Evolutionary conservation across 1,284 basidiomycete species (phyloP), one percentile per base, ranked within the genome.

Genomic region (Apiotrichum brassicae): DNA sequence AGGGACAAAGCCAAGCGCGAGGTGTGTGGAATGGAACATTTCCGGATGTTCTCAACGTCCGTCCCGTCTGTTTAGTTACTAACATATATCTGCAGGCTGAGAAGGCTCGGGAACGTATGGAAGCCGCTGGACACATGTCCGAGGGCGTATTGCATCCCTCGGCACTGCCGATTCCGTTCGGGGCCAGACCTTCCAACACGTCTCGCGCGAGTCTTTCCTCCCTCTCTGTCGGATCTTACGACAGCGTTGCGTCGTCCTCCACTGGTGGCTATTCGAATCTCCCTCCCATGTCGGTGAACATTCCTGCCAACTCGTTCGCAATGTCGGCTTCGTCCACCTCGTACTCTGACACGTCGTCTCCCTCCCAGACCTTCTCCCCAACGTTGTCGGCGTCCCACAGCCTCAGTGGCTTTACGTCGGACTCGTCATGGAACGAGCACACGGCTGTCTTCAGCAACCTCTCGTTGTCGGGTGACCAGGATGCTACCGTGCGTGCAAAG

Each of bases 1-100:
- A 36, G 56, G 34, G 56, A 57, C 42, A 57, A 57, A 47, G 46
- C 48, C n/a, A 57, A 57, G 52, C 56, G 52, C 13, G 56, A 54
- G 46, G 52, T 49, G 28, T 22, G n/a, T 25, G 22, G 37, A 26
- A 46, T 18, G 35, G 13, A 8, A 25, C 36, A 2, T 6, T 46
- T 16, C 13, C 34, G 25, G 34, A n/a, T 14, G n/a, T 23, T 13
- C 6, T 25, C 43, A n/a, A 38, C 19, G 25, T 22, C 43, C 16
- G 9, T 13, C 34, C 20, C 19, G 12, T 39, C 6, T 38, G 24
- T 40, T 9, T 20, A 28, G n/a, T 32, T 32, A n/a, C 24, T 39
- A 14, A 41, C 37, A 22, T 16, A n/a, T 16, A 18, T 32, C 36
- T 11, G 37, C 23, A 34, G 37, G 28, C 39, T 18, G 37, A 37